These are phyloP conservation scores for Betula pendula DNA, from an alignment of 306 rosid genomes.

Conservation along the genomic window DNA sequence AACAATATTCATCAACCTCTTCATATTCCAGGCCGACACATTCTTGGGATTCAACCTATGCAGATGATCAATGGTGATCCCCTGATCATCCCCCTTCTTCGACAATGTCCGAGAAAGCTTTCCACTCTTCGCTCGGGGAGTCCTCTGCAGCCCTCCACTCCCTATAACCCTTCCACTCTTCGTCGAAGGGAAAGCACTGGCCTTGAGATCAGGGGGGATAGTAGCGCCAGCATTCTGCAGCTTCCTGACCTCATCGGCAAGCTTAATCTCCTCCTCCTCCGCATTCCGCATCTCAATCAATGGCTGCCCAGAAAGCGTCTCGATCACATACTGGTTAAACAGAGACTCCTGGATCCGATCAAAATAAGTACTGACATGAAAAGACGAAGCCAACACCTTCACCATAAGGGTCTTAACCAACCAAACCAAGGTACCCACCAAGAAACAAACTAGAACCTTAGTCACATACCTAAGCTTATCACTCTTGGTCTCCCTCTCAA, in stretches of 20 bases:
- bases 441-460: constrained; percentile 61
- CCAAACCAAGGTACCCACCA: constrained; percentile 72
- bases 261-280: constrained; percentile 72
- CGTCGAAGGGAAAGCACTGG: constrained; percentile 31
- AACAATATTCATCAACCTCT: constrained; percentile 76
- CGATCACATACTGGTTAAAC: constrained; percentile 77
- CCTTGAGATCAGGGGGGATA: constrained; percentile 70
- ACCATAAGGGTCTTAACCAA: constrained; percentile 69
- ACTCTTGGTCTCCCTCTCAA: constrained; percentile 52
- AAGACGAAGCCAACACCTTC: constrained; percentile 80
- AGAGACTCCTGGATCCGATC: constrained; percentile 84
- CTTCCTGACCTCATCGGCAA: constrained; percentile 69
- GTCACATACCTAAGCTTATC: constrained; percentile 41
- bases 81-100: constrained; percentile 50
- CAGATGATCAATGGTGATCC: constrained; percentile 68
- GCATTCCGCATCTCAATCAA: constrained; percentile 49
- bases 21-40: constrained; percentile 95
- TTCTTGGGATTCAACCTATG: constrained; percentile 73
- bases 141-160: constrained; percentile 43
- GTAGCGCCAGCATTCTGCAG: constrained; percentile 85
- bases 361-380: constrained; percentile 78
- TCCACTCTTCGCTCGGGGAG: constrained; percentile 38
- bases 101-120: constrained; percentile 41
- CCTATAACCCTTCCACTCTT: constrained; percentile 46
- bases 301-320: constrained; percentile 82